Base-by-base conservation (phyloP, 345 rosid species). In the Fremontodendron californicum region DNA sequence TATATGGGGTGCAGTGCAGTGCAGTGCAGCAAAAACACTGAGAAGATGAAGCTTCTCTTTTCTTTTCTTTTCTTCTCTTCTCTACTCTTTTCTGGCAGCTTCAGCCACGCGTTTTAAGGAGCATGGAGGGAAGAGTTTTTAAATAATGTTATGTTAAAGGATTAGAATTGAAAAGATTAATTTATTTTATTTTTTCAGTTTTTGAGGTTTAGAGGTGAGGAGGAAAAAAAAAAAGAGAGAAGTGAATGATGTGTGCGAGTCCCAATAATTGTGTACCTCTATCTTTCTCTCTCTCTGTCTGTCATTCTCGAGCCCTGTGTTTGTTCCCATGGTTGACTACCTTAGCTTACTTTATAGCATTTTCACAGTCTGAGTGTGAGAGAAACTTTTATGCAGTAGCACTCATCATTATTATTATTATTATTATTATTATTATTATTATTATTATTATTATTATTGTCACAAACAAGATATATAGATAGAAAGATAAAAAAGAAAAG, bases 261-360 rank as follows among this genome's bases (percentile, higher is more conserved):
- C 74, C 79, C 83, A 74, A 77, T 78, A 75, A 35, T 42, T 58
- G 73, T 31, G 27, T 27, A 35, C 48, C 33, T 73, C 39, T 62
- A 16, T 43, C 10, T 43, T 10, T 43, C 10, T 63, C 57, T 29
- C 19, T 67, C 69, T 57, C 46, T 65, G 48, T 65, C 61, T 71
- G 63, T 29, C 21, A 31, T 35, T 78, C 88, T 85, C 88, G 85
- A 82, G 85, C 88, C 85, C 75, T 80, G 86, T 79, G 86, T 60
- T 57, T 76, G 81, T 78, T 80, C 78, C 79, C 81, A 55, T 72
- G 76, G 79, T 82, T 80, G 81, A 78, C 81, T 75, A 29, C 60
- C 55, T 19, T 21, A 23, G 58, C 27, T 39, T 39, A 6, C 40
- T 43, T 43, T 8, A 43, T 43, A 43, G 1, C 5, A 8, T 5